Evolutionary conservation across 2,329 filamentous ascomycete genomes (phyloP), one percentile per base, ranked within the genome.

Genomic region (Lizonia empirigonia): DNA sequence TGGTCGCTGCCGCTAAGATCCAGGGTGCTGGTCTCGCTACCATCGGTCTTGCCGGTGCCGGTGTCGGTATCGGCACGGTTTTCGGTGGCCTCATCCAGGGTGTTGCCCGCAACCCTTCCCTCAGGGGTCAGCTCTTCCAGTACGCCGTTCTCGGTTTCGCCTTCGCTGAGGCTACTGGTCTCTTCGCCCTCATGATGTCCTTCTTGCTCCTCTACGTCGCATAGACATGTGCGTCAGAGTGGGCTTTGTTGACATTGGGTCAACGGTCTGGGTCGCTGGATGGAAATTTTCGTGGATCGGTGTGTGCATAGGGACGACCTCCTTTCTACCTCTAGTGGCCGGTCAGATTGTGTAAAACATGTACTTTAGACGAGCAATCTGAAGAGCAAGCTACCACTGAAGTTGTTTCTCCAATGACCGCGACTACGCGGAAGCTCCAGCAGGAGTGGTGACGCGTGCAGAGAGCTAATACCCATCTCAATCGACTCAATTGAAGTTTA

Each of bases 71-170:
- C 80, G 90, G 90, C 84, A 86, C 93, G 76, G 90, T 95, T 76
- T 95, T 95, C 86, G 90, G 88, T 76, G 87, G 89, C 74, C 89
- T 95, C 77, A 84, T 95, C 76, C 87, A 89, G 80, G 86, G 86
- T 82, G 90, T 94, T 78, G 89, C 90, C 83, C 90, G 90, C 83
- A 96, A 96, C 89, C 90, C 90, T 75, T 89, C 88, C 76, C 89
- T 95, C 82, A 88, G 90, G 82, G 90, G 90, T 78, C 91, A 95
- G 86, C 90, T 96, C 75, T 96, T 94, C 89, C 90, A 89, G 69
- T 93, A 94, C 82, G 90, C 90, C 85, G 93, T 94, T 89, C 83
- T 94, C 76, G 90, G 90, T 83, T 94, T 94, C 83, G 90, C 90
- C 77, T 94, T 94, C 87, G 90, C 92, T 79, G 90, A 94, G 79